phyloP scores from a whole-genome alignment of 2,329 filamentous ascomycete genomes.

The Aspergillus sp. region DNA sequence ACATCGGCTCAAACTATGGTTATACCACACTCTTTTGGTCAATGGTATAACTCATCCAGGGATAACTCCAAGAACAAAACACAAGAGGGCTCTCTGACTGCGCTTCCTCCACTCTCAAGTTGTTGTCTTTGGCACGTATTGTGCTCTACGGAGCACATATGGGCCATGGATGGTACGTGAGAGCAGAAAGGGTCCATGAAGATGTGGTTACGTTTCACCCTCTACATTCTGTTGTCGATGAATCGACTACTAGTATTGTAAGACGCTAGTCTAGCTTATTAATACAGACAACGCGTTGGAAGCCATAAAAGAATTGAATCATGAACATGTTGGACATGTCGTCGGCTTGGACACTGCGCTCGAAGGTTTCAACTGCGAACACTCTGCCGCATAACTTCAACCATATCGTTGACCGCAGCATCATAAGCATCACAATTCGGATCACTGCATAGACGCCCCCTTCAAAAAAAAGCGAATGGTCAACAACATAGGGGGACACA shows the following conservation, averaged over 20 bases:
- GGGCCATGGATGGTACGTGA: constrained; percentile 1
- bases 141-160: constrained; percentile 19
- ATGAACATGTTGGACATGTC: background rate
- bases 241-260: no score
- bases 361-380: constrained; percentile 7
- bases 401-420: constrained; percentile 6
- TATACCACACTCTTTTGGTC: no score
- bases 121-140: constrained; percentile 10
- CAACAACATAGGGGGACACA: no score
- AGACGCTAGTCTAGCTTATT: no score
- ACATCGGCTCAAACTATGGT: no score
- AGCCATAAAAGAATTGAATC: background rate
- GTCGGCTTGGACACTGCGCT: constrained; percentile 1
- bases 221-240: constrained; percentile 16
- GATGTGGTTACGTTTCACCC: constrained; percentile 33
- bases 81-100: constrained; percentile 2
- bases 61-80: constrained; percentile 6
- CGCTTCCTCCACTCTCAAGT: constrained; percentile 1
- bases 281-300: no score
- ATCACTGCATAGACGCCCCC: constrained; percentile 1
- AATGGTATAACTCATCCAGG: background rate
- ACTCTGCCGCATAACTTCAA: constrained; percentile 2
- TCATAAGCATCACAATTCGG: constrained; percentile 8
- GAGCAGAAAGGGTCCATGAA: constrained; percentile 11
- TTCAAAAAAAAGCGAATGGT: background rate